Conservation (phyloP, 2,329 filamentous ascomycete genomes). For the Daldinia sp. region DNA sequence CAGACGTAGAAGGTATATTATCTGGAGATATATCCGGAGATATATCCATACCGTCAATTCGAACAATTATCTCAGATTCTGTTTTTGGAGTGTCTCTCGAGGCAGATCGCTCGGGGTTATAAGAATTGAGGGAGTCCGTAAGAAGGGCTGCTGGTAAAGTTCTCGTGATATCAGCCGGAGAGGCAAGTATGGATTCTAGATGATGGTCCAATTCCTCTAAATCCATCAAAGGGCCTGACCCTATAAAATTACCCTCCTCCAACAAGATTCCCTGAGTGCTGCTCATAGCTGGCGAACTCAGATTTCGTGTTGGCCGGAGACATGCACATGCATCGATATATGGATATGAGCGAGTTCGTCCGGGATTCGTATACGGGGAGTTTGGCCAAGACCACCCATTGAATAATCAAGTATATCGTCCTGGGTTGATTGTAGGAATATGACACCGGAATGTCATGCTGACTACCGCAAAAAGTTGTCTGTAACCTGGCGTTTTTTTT, state of each 20-base stretch:
- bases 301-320: conserved; percentile 34
- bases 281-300: conserved; percentile 45
- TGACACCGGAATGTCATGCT: conserved; percentile 37
- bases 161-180: conserved; percentile 37
- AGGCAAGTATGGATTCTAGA: conserved; percentile 41
- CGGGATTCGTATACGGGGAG: conserved; percentile 39
- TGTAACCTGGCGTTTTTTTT: conserved; percentile 16
- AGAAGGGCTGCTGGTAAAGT: conserved; percentile 38
- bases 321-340: conserved; percentile 45
- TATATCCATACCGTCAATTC: conserved; percentile 43
- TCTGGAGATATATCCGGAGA: conserved; percentile 37
- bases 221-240: conserved; percentile 39
- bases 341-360: conserved; percentile 41
- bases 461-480: conserved; percentile 22
- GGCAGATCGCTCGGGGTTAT: conserved; percentile 31
- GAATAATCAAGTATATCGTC: conserved; percentile 35
- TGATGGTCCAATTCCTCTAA: conserved; percentile 44
- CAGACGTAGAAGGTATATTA: conserved; percentile 31
- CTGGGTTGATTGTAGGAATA: conserved; percentile 31
- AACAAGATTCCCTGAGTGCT: conserved; percentile 40
- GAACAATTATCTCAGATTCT: conserved; percentile 46
- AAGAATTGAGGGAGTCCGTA: conserved; percentile 36
- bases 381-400: conserved; percentile 42
- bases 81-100: conserved; percentile 41
- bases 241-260: conserved; percentile 41